Evolutionary conservation across 2,329 filamentous ascomycete genomes (phyloP).

Genomic region (Trichothecium sympodiale): DNA sequence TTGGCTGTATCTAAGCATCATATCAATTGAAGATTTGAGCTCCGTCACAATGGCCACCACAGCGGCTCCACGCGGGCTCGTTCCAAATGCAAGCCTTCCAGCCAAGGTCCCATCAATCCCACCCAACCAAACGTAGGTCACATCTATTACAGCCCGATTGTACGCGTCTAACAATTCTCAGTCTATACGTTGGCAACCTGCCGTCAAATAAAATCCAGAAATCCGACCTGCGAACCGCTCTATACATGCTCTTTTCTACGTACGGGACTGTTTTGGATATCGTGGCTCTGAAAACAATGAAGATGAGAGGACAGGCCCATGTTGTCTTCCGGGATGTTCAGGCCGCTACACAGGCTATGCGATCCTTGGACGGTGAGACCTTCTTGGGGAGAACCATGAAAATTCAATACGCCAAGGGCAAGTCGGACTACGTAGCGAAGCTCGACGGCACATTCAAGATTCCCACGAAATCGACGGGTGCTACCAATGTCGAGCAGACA

Average conservation of each 20-base stretch:
- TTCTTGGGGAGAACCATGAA: conserved; percentile 79
- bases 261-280: conserved; percentile 90
- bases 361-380: conserved; percentile 72
- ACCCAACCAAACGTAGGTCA: conserved; percentile 65
- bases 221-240: conserved; percentile 68
- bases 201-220: conserved; percentile 82
- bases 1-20: too few relatives aligned
- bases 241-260: conserved; percentile 91
- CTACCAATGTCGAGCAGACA: conserved; percentile 51
- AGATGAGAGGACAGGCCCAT: conserved; percentile 95
- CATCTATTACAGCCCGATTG: conserved; percentile 1
- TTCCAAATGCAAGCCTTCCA: conserved; percentile 29
- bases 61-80: conserved; percentile 27
- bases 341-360: conserved; percentile 88
- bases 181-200: conserved; percentile 82
- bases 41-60: conserved; percentile 22
- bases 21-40: too few relatives aligned
- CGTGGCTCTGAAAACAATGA: conserved; percentile 74
- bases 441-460: conserved; percentile 83
- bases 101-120: conserved; percentile 44
- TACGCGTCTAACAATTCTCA: conserved; percentile 21
- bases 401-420: conserved; percentile 83
- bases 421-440: conserved; percentile 80
- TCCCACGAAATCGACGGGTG: conserved; percentile 40
- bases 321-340: conserved; percentile 83